Conservation (phyloP, 1,139 yeast genomes). For the Scheffersomyces titani region DNA sequence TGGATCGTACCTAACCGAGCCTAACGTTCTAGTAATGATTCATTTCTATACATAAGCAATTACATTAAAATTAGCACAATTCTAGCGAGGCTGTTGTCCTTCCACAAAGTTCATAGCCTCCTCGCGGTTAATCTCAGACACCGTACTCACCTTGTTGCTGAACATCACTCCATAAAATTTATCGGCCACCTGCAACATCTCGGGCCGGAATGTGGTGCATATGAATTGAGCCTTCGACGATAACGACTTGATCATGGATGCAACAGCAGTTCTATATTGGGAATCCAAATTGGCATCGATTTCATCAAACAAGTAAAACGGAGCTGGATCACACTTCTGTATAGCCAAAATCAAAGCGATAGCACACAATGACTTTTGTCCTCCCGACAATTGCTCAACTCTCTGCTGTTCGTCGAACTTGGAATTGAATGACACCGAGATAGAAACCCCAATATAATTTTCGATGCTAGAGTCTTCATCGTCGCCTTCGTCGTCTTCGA, state of each 20-base stretch:
- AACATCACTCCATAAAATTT: conserved; percentile 87
- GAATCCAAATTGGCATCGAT: conserved; percentile 95
- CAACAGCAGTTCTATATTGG: conserved; percentile 88
- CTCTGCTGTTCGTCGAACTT: conserved; percentile 83
- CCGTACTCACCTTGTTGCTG: conserved; percentile 78
- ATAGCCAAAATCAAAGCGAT: conserved; percentile 90
- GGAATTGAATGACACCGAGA: conserved; percentile 88
- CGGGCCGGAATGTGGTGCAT: conserved; percentile 94
- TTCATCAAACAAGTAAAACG: conserved; percentile 93
- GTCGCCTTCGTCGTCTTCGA: conserved; percentile 13
- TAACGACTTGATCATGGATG: conserved; percentile 67
- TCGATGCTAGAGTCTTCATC: conserved; percentile 35
- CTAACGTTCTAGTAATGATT: not conserved
- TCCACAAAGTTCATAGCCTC: conserved; percentile 84
- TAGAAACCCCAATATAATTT: conserved; percentile 78
- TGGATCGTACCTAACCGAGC: not conserved
- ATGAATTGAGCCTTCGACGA: conserved; percentile 80
- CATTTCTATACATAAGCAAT: not conserved
- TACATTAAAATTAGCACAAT: not conserved
- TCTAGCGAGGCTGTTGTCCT: conserved; percentile 43
- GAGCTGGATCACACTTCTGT: conserved; percentile 95
- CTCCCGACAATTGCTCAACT: conserved; percentile 92
- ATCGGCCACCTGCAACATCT: conserved; percentile 85
- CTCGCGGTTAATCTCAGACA: conserved; percentile 66
- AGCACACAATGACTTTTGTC: conserved; percentile 95